Evolutionary conservation across 768 basidiomycete species (phyloP), one percentile per base, ranked within the genome.

Genomic region (Calocybe gangraenosa): DNA sequence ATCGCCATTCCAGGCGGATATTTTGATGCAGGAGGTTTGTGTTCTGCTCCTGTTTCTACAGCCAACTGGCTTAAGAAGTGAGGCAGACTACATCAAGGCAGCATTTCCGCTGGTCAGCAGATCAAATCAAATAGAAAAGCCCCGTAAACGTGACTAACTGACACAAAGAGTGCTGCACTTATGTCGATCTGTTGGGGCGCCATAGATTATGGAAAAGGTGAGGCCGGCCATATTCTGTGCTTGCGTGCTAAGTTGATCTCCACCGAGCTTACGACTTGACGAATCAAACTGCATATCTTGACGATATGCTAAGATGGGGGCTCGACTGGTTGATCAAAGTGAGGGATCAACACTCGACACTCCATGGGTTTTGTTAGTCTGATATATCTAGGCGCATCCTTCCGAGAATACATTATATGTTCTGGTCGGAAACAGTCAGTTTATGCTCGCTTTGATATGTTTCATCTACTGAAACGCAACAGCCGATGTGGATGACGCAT

Each of bases 171-270:
- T n/a, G 90, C 86, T 56, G 78, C 87, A 0, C 66, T 94, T 15
- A 89, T 84, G 75, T 89, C 88, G 0, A 71, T 91, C 37, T 91
- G 91, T 54, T 96, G 94, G 94, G 90, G 90, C 18, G 92, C 84
- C 10, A 78, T 81, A 23, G 88, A 92, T 55, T 87, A 78, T 55
- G 92, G 92, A 40, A 70, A 78, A 70, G 92, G 86, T 84, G 40
- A 42, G 58, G 18, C 31, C 40, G 13, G 17, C 32, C 19, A 10
- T 17, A 15, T 15, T 47, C 10, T 28, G 28, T 33, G 10, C 38
- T 3, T 42, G 8, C 40, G 37, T 13, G 28, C 17, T 40, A 32
- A 39, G 10, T 41, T 23, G 45, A 22, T 15, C 42, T 40, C 21
- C 33, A 22, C 39, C 13, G 42, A 85, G 87, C 87, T 13, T 96